Evolutionary conservation across 352 stramenopile species (phyloP), one percentile per base, ranked within the genome.

Genomic region (Pythium apleroticum): DNA sequence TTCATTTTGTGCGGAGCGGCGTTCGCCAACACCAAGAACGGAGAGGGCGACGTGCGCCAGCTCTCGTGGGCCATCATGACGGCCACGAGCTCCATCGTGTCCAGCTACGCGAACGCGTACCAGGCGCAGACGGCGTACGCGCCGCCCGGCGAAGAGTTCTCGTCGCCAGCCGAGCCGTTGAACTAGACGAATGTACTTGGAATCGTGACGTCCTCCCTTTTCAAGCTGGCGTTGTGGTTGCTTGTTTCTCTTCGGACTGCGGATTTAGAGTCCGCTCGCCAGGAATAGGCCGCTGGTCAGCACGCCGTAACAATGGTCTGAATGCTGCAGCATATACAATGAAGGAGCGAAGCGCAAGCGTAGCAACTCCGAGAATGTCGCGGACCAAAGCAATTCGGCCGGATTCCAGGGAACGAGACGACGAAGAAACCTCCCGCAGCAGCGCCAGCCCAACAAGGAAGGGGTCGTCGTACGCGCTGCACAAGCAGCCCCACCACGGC

Each of bases 41-140:
- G 76, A 35, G 74, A 89, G 27, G 77, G 72, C 72, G 84, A 91
- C 64, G 71, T 82, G 64, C 80, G 76, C 52, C 74, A 88, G 63
- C 69, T 89, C 39, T 82, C 78, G 67, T 87, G 88, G 75, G 83
- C 81, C 52, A 89, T 93, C 73, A 91, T 90, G 74, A 88, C 87
- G 67, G 76, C 84, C 54, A 78, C 76, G 19, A 89, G 77, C 56
- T 77, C 84, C 30, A 78, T 93, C 54, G 81, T 89, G 39, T 78
- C 80, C 41, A 69, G 71, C 55, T 88, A 90, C 76, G 77, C 68
- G 20, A 54, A 50, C 27, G 41, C 24, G 25, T 67, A 67, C 56
- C 22, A 17, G 8, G 20, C 48, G 6, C 25, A 43, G 27, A 35
- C 55, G 12, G 43, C 45, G 22, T 52, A 46, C 12, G 22, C 54